These are phyloP conservation scores for Draba incana DNA, from an alignment of 345 rosid genomes.

Conservation along the genomic window DNA sequence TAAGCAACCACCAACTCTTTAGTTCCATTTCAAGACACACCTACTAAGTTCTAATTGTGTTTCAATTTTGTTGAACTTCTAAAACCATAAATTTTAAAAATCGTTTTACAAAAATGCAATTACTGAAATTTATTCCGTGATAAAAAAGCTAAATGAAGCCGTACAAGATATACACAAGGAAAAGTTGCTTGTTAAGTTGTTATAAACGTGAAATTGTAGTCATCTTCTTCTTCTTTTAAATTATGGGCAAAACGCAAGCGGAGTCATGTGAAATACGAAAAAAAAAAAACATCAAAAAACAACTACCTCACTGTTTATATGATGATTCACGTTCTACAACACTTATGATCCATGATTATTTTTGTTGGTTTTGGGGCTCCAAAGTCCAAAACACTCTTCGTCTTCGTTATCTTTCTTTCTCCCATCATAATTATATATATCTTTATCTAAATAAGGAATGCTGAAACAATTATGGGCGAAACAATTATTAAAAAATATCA, in stretches of 20 bases:
- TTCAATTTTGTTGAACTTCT: slow-evolving; percentile 31
- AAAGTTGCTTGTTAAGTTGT: background rate
- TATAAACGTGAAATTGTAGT: slow-evolving; percentile 23
- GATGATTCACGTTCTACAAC: slow-evolving; percentile 38
- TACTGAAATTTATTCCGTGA: slow-evolving; percentile 14
- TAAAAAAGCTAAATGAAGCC: slow-evolving; percentile 13
- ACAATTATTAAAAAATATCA: no score
- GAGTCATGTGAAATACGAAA: slow-evolving; percentile 10
- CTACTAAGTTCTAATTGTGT: slow-evolving; percentile 29
- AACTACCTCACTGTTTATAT: slow-evolving; percentile 31
- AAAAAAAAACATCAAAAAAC: background rate
- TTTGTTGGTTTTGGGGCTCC: slow-evolving; percentile 25
- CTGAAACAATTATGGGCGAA: no score
- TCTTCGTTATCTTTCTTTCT: slow-evolving; percentile 12
- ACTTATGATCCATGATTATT: slow-evolving; percentile 34
- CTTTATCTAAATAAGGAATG: slow-evolving; percentile 33
- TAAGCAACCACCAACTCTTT: slow-evolving; percentile 37
- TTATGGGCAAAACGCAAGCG: slow-evolving; percentile 20
- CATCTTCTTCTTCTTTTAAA: background rate
- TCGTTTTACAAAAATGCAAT: background rate
- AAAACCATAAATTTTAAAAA: background rate
- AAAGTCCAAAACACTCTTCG: slow-evolving; percentile 21
- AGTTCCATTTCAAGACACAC: slow-evolving; percentile 41
- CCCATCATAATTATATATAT: slow-evolving; percentile 24
- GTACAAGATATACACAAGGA: slow-evolving; percentile 30